Evolutionary conservation across 129 eudicot species (phyloP).

Genomic region (Centella asiatica): DNA sequence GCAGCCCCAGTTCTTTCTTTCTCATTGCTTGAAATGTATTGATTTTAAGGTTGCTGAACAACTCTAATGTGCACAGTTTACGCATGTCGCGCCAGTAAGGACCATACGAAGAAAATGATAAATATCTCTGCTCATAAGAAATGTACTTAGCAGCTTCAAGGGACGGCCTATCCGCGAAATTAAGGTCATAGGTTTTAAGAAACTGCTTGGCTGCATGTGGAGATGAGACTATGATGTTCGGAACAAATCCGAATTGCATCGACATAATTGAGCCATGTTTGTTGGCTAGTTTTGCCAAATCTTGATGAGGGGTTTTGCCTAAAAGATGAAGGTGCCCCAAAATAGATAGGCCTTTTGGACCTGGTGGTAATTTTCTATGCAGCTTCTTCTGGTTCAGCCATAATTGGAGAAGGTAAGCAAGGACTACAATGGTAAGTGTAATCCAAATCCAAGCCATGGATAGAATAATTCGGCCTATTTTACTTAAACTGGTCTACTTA

Average conservation of each 20-base stretch:
- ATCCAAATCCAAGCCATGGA: conserved; percentile 9
- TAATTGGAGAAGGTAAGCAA: conserved; percentile 4
- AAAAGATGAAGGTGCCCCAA: conserved; percentile 34
- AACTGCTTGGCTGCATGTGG: conserved; percentile 25
- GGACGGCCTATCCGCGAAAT: conserved; percentile 24
- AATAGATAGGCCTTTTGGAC: conserved; percentile 30
- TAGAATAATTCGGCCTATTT: no score
- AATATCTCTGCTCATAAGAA: conserved; percentile 8
- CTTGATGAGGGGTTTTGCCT: conserved; percentile 30
- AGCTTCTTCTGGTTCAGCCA: conserved; percentile 9
- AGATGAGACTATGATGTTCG: conserved; percentile 27
- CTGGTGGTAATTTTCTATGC: conserved; percentile 23
- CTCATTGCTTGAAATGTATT: conserved; percentile 22
- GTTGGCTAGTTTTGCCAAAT: conserved; percentile 19
- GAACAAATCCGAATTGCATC: conserved; percentile 27
- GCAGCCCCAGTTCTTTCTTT: conserved; percentile 10
- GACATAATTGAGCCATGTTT: conserved; percentile 39
- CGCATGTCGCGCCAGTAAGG: conserved; percentile 36
- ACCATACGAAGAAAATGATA: conserved; percentile 17
- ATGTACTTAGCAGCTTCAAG: conserved; percentile 22
- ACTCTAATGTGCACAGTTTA: conserved; percentile 28
- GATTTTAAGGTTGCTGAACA: conserved; percentile 26
- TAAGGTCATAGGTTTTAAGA: conserved; percentile 24
- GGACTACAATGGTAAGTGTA: background rate
- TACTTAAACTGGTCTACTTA: no score